phyloP scores from a whole-genome alignment of 2,329 filamentous ascomycete genomes.

The Fusarium sp. region DNA sequence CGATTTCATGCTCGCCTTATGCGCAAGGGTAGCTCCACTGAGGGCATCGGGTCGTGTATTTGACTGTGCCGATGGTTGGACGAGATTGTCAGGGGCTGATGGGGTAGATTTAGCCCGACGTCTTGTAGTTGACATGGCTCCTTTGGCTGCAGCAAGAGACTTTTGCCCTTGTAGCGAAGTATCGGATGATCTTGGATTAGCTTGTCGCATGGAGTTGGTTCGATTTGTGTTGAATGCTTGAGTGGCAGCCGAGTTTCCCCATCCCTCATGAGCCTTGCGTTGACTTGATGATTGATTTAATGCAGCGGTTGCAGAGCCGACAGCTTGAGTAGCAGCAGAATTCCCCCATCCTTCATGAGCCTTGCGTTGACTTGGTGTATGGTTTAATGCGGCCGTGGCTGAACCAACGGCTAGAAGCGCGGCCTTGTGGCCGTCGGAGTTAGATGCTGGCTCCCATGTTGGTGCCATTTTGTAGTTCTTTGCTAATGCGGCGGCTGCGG shows the following conservation, averaged over 20 bases:
- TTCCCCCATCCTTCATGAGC: constrained; percentile 65
- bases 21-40: constrained; percentile 77
- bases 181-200: constrained; percentile 48
- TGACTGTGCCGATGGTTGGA: constrained; percentile 33
- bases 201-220: constrained; percentile 45
- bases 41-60: constrained; percentile 74
- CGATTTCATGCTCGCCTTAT: constrained; percentile 62
- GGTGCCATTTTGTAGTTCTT: constrained; percentile 60
- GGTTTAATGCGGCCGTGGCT: constrained; percentile 50
- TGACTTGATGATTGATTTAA: constrained; percentile 43
- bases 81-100: constrained; percentile 47
- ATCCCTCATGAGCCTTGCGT: constrained; percentile 50
- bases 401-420: constrained; percentile 72
- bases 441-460: constrained; percentile 72
- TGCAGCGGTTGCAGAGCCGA: constrained; percentile 53
- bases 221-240: constrained; percentile 67
- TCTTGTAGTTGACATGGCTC: constrained; percentile 74
- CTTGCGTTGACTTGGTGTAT: constrained; percentile 32
- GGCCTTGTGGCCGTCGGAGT: constrained; percentile 77
- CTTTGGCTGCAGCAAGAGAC: constrained; percentile 80
- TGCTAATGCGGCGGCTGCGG: constrained; percentile 57
- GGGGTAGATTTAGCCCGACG: constrained; percentile 75
- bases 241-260: constrained; percentile 77
- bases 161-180: constrained; percentile 65
- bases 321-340: constrained; percentile 76